Percentiles rank a stretch among this genome's conserved stretches.
phyloP scores from a whole-genome alignment of 305 asterid genomes.

The Solanum aculeatissimum region DNA sequence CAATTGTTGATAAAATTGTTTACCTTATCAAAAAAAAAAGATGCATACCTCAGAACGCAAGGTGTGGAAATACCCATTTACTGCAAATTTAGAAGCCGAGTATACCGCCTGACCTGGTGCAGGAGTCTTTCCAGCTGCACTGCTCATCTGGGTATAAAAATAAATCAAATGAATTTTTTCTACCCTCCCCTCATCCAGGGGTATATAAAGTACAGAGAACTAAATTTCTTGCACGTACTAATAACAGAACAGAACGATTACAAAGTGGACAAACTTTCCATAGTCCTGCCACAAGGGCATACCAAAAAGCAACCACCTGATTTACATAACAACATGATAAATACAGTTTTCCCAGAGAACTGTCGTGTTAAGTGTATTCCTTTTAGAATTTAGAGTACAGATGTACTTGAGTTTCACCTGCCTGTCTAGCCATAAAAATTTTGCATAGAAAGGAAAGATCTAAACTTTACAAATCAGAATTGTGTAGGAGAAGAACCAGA shows the following conservation, averaged over 20 bases:
- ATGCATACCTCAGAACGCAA: slow-evolving; percentile 79
- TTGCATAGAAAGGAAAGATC: neutral
- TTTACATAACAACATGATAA: neutral
- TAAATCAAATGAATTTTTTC: neutral
- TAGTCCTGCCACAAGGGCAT: neutral
- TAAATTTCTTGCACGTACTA: neutral
- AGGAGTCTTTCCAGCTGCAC: slow-evolving; percentile 96
- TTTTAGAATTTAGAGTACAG: neutral
- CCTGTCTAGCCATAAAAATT: neutral
- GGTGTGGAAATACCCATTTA: slow-evolving; percentile 85
- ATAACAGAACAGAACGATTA: neutral
- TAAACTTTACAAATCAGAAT: slow-evolving; percentile 20
- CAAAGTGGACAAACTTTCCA: neutral
- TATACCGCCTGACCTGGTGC: slow-evolving; percentile 95
- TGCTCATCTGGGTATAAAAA: slow-evolving; percentile 68
- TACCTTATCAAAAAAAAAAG: neutral
- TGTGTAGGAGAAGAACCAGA: slow-evolving; percentile 14
- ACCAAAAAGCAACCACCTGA: neutral
- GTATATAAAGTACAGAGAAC: neutral
- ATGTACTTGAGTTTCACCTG: neutral
- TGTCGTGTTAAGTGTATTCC: neutral
- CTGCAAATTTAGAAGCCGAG: slow-evolving; percentile 83
- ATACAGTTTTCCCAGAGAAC: neutral
- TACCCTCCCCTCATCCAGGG: neutral
- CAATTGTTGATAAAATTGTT: neutral